phyloP scores from a whole-genome alignment of 176 grass and related monocot species.

The Zoysia pacifica region DNA sequence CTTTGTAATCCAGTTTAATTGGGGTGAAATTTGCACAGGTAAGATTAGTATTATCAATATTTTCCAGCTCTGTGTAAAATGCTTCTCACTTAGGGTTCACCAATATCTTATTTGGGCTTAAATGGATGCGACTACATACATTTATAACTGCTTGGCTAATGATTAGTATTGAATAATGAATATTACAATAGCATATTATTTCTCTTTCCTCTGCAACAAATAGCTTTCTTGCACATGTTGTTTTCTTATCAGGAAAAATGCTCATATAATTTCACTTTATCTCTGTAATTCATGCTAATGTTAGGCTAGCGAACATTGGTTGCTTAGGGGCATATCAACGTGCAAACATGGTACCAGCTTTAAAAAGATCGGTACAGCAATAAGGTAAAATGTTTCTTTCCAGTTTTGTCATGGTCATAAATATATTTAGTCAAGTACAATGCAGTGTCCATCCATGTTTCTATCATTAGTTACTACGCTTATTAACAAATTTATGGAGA shows the following conservation, averaged over 20 bases:
- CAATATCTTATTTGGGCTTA: no score
- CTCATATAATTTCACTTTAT: conserved; percentile 6
- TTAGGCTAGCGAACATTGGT: conserved; percentile 87
- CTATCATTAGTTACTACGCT: background rate
- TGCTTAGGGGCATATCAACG: conserved; percentile 79
- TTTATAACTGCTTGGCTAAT: no score
- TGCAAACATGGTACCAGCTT: conserved; percentile 87
- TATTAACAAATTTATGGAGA: background rate
- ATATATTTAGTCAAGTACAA: background rate
- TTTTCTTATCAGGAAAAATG: background rate
- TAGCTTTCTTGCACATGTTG: background rate
- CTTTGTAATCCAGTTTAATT: background rate
- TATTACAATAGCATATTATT: background rate
- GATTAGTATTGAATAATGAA: no score
- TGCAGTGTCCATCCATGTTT: background rate
- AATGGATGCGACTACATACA: no score
- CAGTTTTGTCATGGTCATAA: conserved; percentile 4
- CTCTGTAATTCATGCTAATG: conserved; percentile 17
- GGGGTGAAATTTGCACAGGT: background rate
- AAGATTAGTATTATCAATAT: no score
- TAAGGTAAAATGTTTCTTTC: conserved; percentile 57
- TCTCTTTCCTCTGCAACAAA: background rate
- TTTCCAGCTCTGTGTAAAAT: no score
- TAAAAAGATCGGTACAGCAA: conserved; percentile 91
- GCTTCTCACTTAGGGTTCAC: no score